phyloP scores from a whole-genome alignment of 2,329 filamentous ascomycete species.

The Incumbomyces delicatus region DNA sequence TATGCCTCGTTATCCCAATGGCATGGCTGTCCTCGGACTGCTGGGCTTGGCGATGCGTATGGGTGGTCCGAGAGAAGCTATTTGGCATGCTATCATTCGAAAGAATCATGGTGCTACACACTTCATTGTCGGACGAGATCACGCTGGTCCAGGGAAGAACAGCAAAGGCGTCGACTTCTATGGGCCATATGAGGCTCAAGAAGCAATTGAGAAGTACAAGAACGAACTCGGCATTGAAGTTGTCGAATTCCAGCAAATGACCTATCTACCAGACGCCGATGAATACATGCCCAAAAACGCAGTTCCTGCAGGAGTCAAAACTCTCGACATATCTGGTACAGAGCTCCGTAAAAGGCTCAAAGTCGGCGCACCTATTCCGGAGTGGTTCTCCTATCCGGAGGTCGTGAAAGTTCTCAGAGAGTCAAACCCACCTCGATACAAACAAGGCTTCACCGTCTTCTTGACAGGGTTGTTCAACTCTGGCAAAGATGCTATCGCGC shows the following conservation, averaged over 20 bases:
- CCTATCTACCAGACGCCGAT: slow-evolving; percentile 92
- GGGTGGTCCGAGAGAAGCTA: slow-evolving; percentile 94
- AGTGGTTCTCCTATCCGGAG: slow-evolving; percentile 99
- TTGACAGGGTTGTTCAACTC: slow-evolving; percentile 93
- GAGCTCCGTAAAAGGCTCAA: slow-evolving; percentile 88
- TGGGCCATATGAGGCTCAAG: slow-evolving; percentile 93
- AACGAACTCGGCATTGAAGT: slow-evolving; percentile 97
- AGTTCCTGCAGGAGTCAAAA: slow-evolving; percentile 73
- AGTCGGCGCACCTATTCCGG: slow-evolving; percentile 87
- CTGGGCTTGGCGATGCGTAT: slow-evolving; percentile 97
- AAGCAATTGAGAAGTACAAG: slow-evolving; percentile 91
- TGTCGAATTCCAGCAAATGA: slow-evolving; percentile 99
- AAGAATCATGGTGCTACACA: slow-evolving; percentile 99
- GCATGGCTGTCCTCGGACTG: slow-evolving; percentile 94
- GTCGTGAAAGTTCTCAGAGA: slow-evolving; percentile 93
- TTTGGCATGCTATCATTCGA: slow-evolving; percentile 99
- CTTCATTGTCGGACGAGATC: slow-evolving; percentile 98
- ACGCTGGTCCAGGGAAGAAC: slow-evolving; percentile 97
- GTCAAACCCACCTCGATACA: slow-evolving; percentile 81
- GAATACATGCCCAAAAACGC: slow-evolving; percentile 93
- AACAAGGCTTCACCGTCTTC: slow-evolving; percentile 97
- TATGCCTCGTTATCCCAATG: slow-evolving; percentile 92
- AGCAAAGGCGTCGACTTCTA: slow-evolving; percentile 95
- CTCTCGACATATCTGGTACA: slow-evolving; percentile 75
- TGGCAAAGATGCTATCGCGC: slow-evolving; percentile 93